Base-by-base conservation (phyloP, 345 rosid genomes). In the Salix suchowensis region DNA sequence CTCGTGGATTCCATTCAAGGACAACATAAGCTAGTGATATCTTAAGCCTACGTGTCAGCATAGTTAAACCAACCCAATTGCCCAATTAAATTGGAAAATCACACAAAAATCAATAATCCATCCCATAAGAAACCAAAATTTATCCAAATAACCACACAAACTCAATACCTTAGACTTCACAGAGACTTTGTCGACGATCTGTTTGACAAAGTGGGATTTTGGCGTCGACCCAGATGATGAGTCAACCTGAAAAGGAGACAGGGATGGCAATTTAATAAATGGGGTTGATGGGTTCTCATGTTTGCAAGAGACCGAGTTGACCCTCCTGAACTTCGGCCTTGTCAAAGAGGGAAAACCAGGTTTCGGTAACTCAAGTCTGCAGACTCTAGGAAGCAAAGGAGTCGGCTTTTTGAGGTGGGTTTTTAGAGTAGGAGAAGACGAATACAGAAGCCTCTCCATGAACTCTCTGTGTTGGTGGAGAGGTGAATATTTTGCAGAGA, bases 381-480 rank as follows among this genome's bases (percentile, higher is more conserved):
- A 68, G 54, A 85, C 86, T 60, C 84, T 86, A 75, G 88, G 80
- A 37, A 84, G 83, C 36, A 78, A 78, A 39, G 87, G 84, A 48
- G 80, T 79, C 62, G 84, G 66, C 64, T 11, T 58, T 77, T 74
- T 86, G 21, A 58, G 80, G 34, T 69, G 70, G 66, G 77, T 39
- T 82, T 84, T 87, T 78, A 82, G 75, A 8, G 84, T 77, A 2
- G 94, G 76, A n/a, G 88, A 81, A 58, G 94, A 88, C 37, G 91
- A 85, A 83, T 88, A 90, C 0, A 93, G 89, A 85, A 96, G 94
- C 96, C 96, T 88, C 77, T 93, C 98, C 98, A 95, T 95, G 88
- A 90, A 88, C 81, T 82, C 85, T 15, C 21, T 62, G 7, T 42
- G 60, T 50, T 3, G 60, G 66, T 44, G 60, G 72, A 74, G 65